Conservation (phyloP, 169 alveolate species). For the Plasmodium coatneyi region DNA sequence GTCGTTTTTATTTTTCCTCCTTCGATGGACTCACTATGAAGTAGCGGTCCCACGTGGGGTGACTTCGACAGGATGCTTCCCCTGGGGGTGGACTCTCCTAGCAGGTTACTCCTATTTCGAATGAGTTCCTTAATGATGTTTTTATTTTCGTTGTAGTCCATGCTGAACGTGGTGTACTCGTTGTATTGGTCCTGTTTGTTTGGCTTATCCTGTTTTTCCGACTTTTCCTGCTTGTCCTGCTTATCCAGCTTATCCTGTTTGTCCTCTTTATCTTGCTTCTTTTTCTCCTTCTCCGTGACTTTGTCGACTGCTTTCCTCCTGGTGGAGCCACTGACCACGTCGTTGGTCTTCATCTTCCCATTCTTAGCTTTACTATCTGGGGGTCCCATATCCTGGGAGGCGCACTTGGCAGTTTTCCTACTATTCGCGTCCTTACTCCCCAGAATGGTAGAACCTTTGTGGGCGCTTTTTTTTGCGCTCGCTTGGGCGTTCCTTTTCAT, state of each 20-base stretch:
- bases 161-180: conserved; percentile 39
- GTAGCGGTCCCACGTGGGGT: not conserved
- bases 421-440: not conserved
- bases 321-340: not conserved
- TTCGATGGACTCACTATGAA: not conserved
- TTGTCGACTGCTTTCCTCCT: not conserved
- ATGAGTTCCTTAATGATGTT: conserved; percentile 44
- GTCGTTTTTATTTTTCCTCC: conserved; percentile 26
- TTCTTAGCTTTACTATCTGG: not conserved
- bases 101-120: conserved; percentile 12
- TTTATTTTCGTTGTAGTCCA: conserved; percentile 30
- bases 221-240: not conserved
- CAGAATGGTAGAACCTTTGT: not conserved
- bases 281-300: not conserved
- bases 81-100: not conserved
- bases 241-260: not conserved
- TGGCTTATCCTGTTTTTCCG: not conserved
- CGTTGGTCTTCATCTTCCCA: not conserved
- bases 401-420: conserved; percentile 1
- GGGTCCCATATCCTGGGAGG: not conserved
- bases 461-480: not conserved
- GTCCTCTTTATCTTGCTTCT: not conserved
- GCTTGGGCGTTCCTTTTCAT: not conserved
- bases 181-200: not conserved
- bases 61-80: not conserved